A percentile compares a stretch with the other conserved stretches of the same genome.
Evolutionary conservation across 2,329 filamentous ascomycete genomes (phyloP).

Genomic region (Aureobasidium sp.): DNA sequence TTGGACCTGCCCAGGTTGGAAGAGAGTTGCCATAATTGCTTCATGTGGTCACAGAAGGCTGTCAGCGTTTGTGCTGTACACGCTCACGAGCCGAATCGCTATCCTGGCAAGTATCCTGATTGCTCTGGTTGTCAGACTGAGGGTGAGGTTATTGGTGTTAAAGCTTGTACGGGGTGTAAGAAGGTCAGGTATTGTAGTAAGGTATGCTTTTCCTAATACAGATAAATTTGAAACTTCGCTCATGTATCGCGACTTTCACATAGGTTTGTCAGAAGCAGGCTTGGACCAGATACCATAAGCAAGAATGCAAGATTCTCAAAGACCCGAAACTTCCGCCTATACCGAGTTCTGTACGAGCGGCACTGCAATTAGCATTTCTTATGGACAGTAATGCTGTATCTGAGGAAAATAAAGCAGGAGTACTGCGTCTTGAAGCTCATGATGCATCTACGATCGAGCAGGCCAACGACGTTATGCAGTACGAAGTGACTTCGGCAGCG

Average conservation of each 20-base stretch:
- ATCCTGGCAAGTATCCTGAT: not conserved
- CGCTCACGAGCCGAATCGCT: conserved; percentile 13
- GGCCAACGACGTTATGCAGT: not conserved
- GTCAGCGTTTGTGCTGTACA: conserved; percentile 15
- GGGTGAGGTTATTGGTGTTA: conserved; percentile 29
- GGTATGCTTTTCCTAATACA: conserved; percentile 28
- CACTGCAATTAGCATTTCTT: conserved; percentile 45
- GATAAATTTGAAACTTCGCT: not conserved
- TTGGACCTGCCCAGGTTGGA: conserved; percentile 43
- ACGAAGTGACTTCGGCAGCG: not conserved
- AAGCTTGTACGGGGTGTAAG: conserved; percentile 49
- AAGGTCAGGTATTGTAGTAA: conserved; percentile 52
- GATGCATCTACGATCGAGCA: not conserved
- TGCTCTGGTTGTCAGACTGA: not conserved
- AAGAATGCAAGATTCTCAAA: conserved; percentile 50
- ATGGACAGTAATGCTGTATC: conserved; percentile 29
- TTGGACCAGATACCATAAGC: conserved; percentile 52
- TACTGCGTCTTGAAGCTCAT: conserved; percentile 29
- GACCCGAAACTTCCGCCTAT: conserved; percentile 28
- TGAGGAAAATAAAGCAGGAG: conserved; percentile 33
- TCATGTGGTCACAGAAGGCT: conserved; percentile 32
- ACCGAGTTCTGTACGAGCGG: conserved; percentile 48
- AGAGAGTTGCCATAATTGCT: conserved; percentile 52
- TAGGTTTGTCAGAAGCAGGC: conserved; percentile 51
- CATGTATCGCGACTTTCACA: too few species aligned